Base-by-base conservation (phyloP, 345 rosid genomes). In the Hibiscus tridactylites region DNA sequence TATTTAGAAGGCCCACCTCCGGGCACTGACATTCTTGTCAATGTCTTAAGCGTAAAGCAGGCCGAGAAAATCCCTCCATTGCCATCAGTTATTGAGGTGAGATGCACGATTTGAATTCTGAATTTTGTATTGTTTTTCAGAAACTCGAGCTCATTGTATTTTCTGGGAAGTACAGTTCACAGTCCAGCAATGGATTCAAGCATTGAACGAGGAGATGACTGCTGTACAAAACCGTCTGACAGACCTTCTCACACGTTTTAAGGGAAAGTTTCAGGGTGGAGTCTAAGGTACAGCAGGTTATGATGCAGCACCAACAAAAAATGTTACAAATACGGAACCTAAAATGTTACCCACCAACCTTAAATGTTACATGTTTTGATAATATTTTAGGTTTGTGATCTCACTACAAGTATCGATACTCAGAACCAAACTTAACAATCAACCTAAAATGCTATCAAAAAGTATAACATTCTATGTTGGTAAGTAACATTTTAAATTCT, bases 1-100 rank as follows among this genome's bases (percentile, higher is more conserved):
- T 94, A 90, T 78, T 59, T 92, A 6, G 99, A 94, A 90, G 99
- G 97, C 73, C 97, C 99, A 1, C 92, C 97, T 28, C 82, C 91
- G 28, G 97, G 97, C 68, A 78, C 83, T 1, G 97, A 94, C 85
- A 85, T 94, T 83, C 96, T 94, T 69, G 72, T 94, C 61, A 88
- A 92, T 63, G 85, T 85, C 80, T 84, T 92, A 12, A 71, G 70
- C 28, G 86, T 92, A 12, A 90, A 88, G 81, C 97, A 85, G 61
- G 97, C 97, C 9, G 84, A 80, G 82, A 88, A 86, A 79, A 57
- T 57, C 70, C 86, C 88, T 64, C 92, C 91, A 11, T 56, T 78
- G 71, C 88, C 85, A 15, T 95, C 97, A n/a, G 58, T 73, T 72
- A 83, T 87, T 26, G 90, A 87, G 91, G 98, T 93, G 70, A 53